phyloP scores from a whole-genome alignment of 108 stramenopile species.

The Hondaea fermentalgiana region DNA sequence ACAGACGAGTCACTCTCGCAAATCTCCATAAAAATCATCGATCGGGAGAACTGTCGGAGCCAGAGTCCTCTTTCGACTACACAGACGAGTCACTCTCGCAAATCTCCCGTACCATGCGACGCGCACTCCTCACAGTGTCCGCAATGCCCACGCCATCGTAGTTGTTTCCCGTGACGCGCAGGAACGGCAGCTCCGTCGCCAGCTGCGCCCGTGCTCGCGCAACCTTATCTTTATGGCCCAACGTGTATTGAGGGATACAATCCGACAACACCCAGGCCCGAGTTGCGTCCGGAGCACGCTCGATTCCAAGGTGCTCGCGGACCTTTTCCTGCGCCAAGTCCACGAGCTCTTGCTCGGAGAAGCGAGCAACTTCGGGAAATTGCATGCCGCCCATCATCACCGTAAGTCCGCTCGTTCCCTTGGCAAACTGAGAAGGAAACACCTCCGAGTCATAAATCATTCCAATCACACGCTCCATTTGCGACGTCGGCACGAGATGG shows the following conservation, averaged over 20 bases:
- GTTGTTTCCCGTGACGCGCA: not conserved
- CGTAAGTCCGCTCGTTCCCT: not conserved
- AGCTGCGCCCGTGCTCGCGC: not conserved
- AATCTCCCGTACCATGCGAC: not conserved
- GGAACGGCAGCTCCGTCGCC: not conserved
- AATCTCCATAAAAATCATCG: not conserved
- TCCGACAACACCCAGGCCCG: not conserved
- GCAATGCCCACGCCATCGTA: conserved; percentile 8
- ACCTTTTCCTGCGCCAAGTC: not conserved
- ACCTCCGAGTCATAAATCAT: conserved; percentile 12
- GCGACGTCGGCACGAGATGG: not conserved
- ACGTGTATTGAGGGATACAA: not conserved
- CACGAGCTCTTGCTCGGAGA: not conserved
- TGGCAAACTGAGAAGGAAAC: not conserved
- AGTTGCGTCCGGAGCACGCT: not conserved
- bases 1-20: not conserved
- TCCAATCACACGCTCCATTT: not conserved
- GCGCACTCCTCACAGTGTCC: not conserved
- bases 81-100: not conserved
- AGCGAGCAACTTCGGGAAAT: not conserved
- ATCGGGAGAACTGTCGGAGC: no score
- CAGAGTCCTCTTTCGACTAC: no score
- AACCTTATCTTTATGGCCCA: not conserved
- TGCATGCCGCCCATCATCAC: conserved; percentile 13
- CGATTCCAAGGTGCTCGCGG: not conserved